Evolutionary conservation across 1,284 basidiomycete species (phyloP), one percentile per base, ranked within the genome.

Genomic region (Uromyces viciae-fabae): DNA sequence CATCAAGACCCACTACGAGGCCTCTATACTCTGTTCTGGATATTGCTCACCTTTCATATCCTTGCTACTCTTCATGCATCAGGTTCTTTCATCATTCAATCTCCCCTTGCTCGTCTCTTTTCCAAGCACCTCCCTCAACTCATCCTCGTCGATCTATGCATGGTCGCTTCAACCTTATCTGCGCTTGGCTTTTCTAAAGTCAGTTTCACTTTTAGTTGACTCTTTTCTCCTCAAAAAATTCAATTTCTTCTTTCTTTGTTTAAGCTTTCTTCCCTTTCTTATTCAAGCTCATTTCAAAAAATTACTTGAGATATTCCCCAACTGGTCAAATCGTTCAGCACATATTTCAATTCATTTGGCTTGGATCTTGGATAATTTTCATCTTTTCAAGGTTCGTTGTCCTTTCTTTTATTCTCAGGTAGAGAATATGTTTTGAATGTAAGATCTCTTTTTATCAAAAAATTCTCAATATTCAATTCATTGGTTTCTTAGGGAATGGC

Each of bases 11-110:
- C 94, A 85, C 96, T 98, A 85, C 90, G 95, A 83, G 95, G 95
- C 0, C 97, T 97, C 88, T 97, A 94, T 87, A 90, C 92, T 0
- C 89, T 98, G 75, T 97, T 97, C 87, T 97, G 95, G 89, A 87
- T 89, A 72, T 85, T 87, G 83, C 83, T 86, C 85, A 84, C 28
- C 28, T 64, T 76, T 42, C 74, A 76, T n/a, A 76, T 66, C 60
- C 17, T 76, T 28, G 43, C 58, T 62, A 89, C 90, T 46, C 86
- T 92, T 83, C 91, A 94, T 83, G 91, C 93, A 84, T 87, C 89
- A 8, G 91, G 90, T 46, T 94, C 94, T 36, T 90, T 91, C 62
- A 89, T 94, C 0, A 89, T 98, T 54, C 91, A 92, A 80, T 88
- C 94, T 82, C 90, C 88, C 15, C 98, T 99, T 84, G 94, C 74